These are phyloP conservation scores for Anaeromyces robustus DNA, from an alignment of 192 early-diverging fungal species.

Conservation along the genomic window DNA sequence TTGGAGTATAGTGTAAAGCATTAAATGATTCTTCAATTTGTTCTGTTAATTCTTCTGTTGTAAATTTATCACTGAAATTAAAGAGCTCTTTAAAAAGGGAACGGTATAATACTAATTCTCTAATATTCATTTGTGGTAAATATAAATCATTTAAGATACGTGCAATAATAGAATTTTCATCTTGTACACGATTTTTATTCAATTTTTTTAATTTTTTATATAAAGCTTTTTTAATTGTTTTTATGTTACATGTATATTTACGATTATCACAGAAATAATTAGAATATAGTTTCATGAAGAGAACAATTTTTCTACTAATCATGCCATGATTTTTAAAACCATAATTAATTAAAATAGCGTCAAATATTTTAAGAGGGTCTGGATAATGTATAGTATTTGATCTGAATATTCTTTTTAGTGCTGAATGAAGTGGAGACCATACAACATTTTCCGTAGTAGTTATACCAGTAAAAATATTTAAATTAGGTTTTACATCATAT, in stretches of 20 bases:
- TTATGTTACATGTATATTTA: not conserved
- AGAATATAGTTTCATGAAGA: not conserved
- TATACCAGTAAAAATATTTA: not conserved
- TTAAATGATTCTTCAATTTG: not conserved
- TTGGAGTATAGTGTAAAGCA: not conserved
- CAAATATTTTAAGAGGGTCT: not conserved
- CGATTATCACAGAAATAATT: not conserved
- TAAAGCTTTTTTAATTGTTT: not conserved
- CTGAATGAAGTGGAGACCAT: not conserved
- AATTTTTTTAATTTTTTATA: not conserved
- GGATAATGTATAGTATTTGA: not conserved
- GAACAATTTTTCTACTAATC: not conserved
- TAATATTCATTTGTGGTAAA: not conserved
- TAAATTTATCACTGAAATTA: not conserved
- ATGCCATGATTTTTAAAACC: not conserved
- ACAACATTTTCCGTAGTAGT: not conserved
- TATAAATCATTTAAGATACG: not conserved
- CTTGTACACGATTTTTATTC: not conserved
- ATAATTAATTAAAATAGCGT: not conserved
- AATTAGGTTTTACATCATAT: not conserved
- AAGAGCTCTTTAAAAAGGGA: not conserved
- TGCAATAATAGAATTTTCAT: not conserved
- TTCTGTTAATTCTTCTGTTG: not conserved
- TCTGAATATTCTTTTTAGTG: not conserved
- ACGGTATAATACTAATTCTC: not conserved